Conservation (phyloP, 129 eudicot genomes). For the Helianthus annuus region DNA sequence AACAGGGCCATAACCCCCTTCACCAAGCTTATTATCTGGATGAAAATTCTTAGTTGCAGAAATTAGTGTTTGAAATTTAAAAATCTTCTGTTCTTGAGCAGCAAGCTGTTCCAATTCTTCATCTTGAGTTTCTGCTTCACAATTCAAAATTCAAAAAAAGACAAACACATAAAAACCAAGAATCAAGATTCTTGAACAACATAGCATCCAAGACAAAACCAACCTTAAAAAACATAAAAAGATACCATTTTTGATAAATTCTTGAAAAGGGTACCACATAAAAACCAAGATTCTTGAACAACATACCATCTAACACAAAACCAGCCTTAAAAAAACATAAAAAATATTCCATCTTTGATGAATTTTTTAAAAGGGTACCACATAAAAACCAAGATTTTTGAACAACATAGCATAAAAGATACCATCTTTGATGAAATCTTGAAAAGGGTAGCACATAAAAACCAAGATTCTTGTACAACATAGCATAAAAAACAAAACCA, state of each 20-base stretch:
- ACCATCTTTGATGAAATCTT: constrained; percentile 16
- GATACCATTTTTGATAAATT: constrained; percentile 3
- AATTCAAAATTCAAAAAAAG: constrained; percentile 19
- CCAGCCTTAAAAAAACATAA: too few species aligned
- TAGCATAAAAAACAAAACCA: background rate
- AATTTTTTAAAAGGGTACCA: too few species aligned
- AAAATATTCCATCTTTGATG: background rate
- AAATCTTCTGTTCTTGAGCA: constrained; percentile 66
- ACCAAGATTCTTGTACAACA: background rate
- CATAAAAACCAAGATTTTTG: too few species aligned
- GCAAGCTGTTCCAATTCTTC: constrained; percentile 66
- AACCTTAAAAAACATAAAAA: constrained; percentile 14
- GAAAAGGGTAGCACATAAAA: constrained; percentile 10
- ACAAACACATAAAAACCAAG: constrained; percentile 3
- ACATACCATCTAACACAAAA: too few species aligned
- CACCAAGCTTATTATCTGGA: constrained; percentile 64
- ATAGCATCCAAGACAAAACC: constrained; percentile 11
- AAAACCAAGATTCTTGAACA: background rate
- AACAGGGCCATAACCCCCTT: constrained; percentile 91
- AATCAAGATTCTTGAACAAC: constrained; percentile 1
- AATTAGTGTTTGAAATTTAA: constrained; percentile 53
- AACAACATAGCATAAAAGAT: background rate
- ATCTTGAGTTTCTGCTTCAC: constrained; percentile 36
- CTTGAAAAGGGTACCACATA: constrained; percentile 16
- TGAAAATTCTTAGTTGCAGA: constrained; percentile 65